Base-by-base conservation (phyloP, 1,284 basidiomycete genomes). In the Caloboletus inedulis region DNA sequence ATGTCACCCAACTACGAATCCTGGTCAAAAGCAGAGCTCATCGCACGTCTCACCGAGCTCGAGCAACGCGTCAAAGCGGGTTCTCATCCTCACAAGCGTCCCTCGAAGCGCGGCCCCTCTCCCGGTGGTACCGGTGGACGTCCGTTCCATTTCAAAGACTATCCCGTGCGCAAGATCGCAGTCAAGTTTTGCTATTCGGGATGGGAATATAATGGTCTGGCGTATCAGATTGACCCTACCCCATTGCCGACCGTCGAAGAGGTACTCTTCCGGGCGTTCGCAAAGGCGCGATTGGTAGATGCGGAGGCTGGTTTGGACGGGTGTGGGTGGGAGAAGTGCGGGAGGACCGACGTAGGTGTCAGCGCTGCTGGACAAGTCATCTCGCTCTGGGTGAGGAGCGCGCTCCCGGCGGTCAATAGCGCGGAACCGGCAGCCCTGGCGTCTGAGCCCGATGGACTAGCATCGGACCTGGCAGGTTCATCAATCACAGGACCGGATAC, bases 301-400 rank as follows among this genome's bases (percentile, higher is more conserved):
- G 77, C 76, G 0, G 80, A 77, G 0, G 79, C 72, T 8, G 92
- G 92, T 6, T 77, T 91, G 55, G 91, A 94, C 16, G 91, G 87
- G 0, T 94, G 93, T 64, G 91, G 83, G 23, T 99, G 93, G 84
- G 87, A 89, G 63, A 78, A 86, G 54, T 98, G 96, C 71, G 96
- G 96, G 12, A 74, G 97, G 60, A 99, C 96, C 23, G 96, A 99
- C 75, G 79, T 87, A 34, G 96, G 97, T 0, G 96, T 99, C 45
- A 95, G 91, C 65, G 93, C 91, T 37, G 91, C 91, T 7, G 94
- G 94, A 2, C 96, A 99, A 69, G 95, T 99, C 33, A 79, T 98
- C 37, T 92, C 91, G 48, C 76, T 99, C 1, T 96, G 91, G 89
- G 82, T 96, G 16, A 74, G 92, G 57, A 92, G 89, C 67, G 76